Evolutionary conservation across 2,329 filamentous ascomycete genomes (phyloP).

Genomic region (Pseudogymnoascus sp.): DNA sequence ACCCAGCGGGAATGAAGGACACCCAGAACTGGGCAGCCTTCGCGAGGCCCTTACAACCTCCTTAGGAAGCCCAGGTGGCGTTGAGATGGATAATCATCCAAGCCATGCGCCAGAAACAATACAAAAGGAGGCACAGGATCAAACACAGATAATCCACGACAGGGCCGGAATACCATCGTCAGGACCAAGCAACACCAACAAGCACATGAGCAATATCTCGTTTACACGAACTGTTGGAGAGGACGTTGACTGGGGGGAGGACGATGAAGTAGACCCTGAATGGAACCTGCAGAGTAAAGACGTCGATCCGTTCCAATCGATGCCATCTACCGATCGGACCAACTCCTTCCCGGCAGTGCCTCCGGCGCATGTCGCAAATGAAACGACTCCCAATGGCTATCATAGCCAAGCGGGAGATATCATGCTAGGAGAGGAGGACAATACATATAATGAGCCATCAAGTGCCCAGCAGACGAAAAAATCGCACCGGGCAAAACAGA

Average conservation of each 20-base stretch:
- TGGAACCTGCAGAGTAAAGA: slow-evolving; percentile 46
- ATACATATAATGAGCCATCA: background rate
- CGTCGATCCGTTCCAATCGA: slow-evolving; percentile 52
- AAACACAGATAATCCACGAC: background rate
- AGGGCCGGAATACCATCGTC: slow-evolving; percentile 21
- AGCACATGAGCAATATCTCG: slow-evolving; percentile 54
- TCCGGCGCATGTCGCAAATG: slow-evolving; percentile 30
- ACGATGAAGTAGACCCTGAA: slow-evolving; percentile 45
- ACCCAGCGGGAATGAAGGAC: slow-evolving; percentile 15
- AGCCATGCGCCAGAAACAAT: slow-evolving; percentile 16
- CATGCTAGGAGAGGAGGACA: slow-evolving; percentile 24
- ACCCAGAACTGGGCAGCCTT: slow-evolving; percentile 19
- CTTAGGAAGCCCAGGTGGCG: slow-evolving; percentile 21
- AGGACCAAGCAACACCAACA: slow-evolving; percentile 32
- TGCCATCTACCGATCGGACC: slow-evolving; percentile 49
- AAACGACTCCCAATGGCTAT: slow-evolving; percentile 32
- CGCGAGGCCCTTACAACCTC: slow-evolving; percentile 24
- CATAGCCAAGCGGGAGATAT: slow-evolving; percentile 47
- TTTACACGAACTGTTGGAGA: slow-evolving; percentile 59
- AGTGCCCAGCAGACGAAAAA: background rate
- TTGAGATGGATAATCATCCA: slow-evolving; percentile 23
- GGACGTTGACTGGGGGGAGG: slow-evolving; percentile 52
- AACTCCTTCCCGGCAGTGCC: slow-evolving; percentile 58
- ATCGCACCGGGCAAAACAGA: background rate
- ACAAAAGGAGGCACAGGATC: slow-evolving; percentile 12